Conservation (phyloP, 495 filamentous ascomycete genomes). For the Talaromyces thailandensis region DNA sequence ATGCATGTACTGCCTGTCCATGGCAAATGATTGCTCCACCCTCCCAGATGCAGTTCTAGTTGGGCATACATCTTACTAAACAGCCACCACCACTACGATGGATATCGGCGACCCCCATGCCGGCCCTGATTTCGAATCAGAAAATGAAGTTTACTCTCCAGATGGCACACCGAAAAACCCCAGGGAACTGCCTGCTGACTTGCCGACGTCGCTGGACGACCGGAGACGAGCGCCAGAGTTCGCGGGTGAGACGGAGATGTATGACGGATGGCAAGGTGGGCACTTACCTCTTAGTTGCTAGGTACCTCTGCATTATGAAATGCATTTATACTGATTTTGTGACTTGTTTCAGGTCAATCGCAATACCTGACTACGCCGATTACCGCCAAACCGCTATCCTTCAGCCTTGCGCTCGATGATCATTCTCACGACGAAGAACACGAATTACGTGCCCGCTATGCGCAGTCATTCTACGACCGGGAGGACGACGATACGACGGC, state of each 20-base stretch:
- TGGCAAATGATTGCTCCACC: background rate
- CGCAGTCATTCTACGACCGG: constrained; percentile 31
- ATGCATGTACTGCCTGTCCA: background rate
- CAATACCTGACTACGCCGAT: constrained; percentile 85
- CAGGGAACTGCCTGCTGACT: constrained; percentile 63
- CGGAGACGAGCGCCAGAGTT: constrained; percentile 54
- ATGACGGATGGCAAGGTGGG: constrained; percentile 97
- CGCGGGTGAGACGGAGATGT: constrained; percentile 80
- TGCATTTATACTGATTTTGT: background rate
- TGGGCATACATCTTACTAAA: constrained; percentile 9
- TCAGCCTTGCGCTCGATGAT: constrained; percentile 79
- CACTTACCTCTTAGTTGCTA: constrained; percentile 10
- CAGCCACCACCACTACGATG: constrained; percentile 22
- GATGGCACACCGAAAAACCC: constrained; percentile 11
- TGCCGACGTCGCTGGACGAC: constrained; percentile 88
- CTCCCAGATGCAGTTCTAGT: constrained; percentile 1
- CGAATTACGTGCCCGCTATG: constrained; percentile 26
- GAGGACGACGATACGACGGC: constrained; percentile 54
- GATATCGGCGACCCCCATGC: constrained; percentile 27
- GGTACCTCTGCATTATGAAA: background rate
- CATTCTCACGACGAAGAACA: constrained; percentile 38
- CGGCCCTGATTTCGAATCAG: constrained; percentile 27
- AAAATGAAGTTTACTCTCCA: constrained; percentile 10
- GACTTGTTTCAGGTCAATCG: constrained; percentile 64
- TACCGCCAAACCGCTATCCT: constrained; percentile 70